Base-by-base conservation (phyloP, 108 stramenopile genomes). In the Hondaea fermentalgiana region DNA sequence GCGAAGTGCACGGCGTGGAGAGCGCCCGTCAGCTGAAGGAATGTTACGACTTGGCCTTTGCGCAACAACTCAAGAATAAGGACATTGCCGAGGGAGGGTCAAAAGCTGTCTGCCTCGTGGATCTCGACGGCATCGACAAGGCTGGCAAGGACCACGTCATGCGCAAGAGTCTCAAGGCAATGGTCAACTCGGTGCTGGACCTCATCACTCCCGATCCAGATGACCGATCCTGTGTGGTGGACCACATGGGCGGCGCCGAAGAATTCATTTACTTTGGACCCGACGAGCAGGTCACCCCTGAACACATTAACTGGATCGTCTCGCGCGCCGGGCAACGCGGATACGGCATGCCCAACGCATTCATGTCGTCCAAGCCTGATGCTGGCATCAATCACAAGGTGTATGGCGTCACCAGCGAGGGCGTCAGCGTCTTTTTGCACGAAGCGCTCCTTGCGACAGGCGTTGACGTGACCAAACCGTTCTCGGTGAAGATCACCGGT, bases 41-140 rank as follows among this genome's bases (percentile, higher is more conserved):
- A 89, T 97, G 96, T 87, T 98, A 97, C 87, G 97, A 95, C 10
- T 89, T 99, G 72, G 96, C 97, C 8, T 97, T 94, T 87, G 96
- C 98, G 5, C 98, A 98, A 88, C 98, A 98, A 90, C 94, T 97
- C 43, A 98, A 98, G 91, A 98, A 98, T 93, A 98, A 98, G 92
- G 98, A 98, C 91, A 98, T 98, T 91, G 98, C 98, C 17, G 98
- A 99, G 92, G 98, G 98, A 19, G 98, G 98, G n/a, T 94, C 95
- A 72, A 98, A 99, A 90, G 98, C 96, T 6, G 98, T 99, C 16
- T 72, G 92, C 55, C 92, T 98, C 76, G 95, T 99, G 72, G 96
- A 99, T 93, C 93, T 95, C 29, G 95, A 94, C 87, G 59, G 97
- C 58, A 89, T 93, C 12, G 88, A 88, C 51, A 64, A 47, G 17